Base-by-base conservation (phyloP, 1,139 yeast species). In the Pneumocystis wakefieldiae region DNA sequence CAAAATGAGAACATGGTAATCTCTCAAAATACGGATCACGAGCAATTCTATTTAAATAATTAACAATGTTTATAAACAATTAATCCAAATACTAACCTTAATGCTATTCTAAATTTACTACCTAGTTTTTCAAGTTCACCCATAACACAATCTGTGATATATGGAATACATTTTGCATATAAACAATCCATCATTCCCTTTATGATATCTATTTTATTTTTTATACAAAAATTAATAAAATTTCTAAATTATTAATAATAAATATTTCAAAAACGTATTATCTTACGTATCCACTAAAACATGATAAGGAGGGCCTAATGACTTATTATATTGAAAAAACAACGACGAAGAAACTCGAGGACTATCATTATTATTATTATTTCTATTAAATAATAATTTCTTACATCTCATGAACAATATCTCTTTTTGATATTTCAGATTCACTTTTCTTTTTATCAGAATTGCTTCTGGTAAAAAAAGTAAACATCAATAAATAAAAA, bases 121-220 rank as follows among this genome's bases (percentile, higher is more conserved):
- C 98, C 98, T 66, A 92, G 79, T 73, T 94, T 92, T 73, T 92
- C 98, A 73, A 92, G 78, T 77, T 92, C 98, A 0, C 98, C 98
- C 86, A 92, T 83, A 39, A 92, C 98, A 77, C 98, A 92, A 75
- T 92, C 98, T 1, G 98, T 92, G 60, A 92, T 85, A 62, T 91
- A 82, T 5, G 98, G 98, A 60, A 91, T 88, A 77, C 97, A 90
- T 73, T 94, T 88, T 62, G 98, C 98, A 74, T 85, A 86, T 57
- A 92, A 77, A 65, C 95, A 82, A 74, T 92, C 97, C 97, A 92
- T 92, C 85, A 92, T 85, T 8, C 97, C 98, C 70, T 91, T 81
- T 19, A 90, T 92, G 14, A 92, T 78, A 72, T 94, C 98, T 63
- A 92, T 84, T 72, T 92, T 91, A 77, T 92, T 92, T 73, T 90